Evolutionary conservation across 345 rosid species (phyloP).

Genomic region (Sonneratia caseolaris): DNA sequence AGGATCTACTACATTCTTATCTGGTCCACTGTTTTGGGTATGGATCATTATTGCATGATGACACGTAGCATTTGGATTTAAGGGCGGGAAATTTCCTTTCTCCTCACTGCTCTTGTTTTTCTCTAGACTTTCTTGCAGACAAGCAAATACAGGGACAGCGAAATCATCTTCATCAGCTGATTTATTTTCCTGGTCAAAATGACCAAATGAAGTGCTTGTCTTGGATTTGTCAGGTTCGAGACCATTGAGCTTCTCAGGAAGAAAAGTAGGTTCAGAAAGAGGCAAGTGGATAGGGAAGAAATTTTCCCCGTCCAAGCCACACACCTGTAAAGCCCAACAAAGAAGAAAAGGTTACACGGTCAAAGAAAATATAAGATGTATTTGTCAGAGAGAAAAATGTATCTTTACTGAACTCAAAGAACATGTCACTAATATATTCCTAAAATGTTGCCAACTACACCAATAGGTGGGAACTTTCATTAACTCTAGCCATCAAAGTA

Average conservation of each 20-base stretch:
- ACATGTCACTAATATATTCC: too few relatives aligned
- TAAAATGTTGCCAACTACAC: too few relatives aligned
- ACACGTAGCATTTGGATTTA: slow-evolving; percentile 8
- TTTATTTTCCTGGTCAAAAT: slow-evolving; percentile 31
- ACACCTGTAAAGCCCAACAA: slow-evolving; percentile 20
- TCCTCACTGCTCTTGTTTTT: slow-evolving; percentile 24
- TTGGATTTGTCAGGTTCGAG: slow-evolving; percentile 22
- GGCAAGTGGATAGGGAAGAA: slow-evolving; percentile 20
- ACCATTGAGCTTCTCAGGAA: slow-evolving; percentile 17
- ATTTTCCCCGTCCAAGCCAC: slow-evolving; percentile 29
- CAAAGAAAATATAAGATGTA: neutral
- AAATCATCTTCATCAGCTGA: slow-evolving; percentile 51
- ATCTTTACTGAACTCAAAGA: too few relatives aligned
- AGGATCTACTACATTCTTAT: slow-evolving; percentile 3
- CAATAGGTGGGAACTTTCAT: too few relatives aligned
- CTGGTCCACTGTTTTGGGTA: neutral
- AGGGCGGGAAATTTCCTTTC: slow-evolving; percentile 17
- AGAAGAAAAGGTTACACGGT: neutral
- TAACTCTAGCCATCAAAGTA: too few relatives aligned
- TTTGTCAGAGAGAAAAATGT: neutral
- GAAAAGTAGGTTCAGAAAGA: slow-evolving; percentile 23
- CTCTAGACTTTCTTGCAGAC: slow-evolving; percentile 21
- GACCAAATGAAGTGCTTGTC: slow-evolving; percentile 12
- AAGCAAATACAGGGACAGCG: slow-evolving; percentile 54
- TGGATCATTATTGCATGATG: slow-evolving; percentile 12